Evolutionary conservation across 371 early-diverging fungal genomes (phyloP).

Genomic region (Conidiobolus incongruus): DNA sequence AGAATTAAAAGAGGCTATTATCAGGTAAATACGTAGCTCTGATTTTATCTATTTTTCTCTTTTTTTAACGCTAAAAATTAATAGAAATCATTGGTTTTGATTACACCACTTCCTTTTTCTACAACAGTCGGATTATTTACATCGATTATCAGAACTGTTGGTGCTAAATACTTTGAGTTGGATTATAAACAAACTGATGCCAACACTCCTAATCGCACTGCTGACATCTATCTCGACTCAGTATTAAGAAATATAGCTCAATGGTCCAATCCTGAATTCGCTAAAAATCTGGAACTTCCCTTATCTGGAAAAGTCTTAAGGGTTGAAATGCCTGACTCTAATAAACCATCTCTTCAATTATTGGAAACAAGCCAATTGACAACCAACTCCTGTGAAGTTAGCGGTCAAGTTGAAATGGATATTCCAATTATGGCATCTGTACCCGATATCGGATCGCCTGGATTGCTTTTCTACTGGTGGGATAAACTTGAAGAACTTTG

Average conservation of each 20-base stretch:
- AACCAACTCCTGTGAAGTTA: neutral
- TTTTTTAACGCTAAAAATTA: neutral
- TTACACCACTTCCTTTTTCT: constrained; percentile 37
- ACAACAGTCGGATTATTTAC: constrained; percentile 43
- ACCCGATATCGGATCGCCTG: neutral
- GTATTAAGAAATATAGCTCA: neutral
- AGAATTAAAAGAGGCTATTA: constrained; percentile 74
- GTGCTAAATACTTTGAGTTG: constrained; percentile 19
- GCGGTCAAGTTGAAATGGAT: too few relatives aligned
- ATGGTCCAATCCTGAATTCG: neutral
- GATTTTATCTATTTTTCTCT: constrained; percentile 35
- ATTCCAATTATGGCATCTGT: neutral
- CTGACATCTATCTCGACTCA: neutral
- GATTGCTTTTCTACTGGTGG: constrained; percentile 12
- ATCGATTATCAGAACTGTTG: constrained; percentile 43
- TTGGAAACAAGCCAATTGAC: neutral
- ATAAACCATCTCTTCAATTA: neutral
- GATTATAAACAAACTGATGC: neutral
- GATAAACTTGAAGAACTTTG: constrained; percentile 61
- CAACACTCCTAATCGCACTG: neutral
- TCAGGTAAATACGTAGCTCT: constrained; percentile 70
- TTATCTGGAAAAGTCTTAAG: neutral
- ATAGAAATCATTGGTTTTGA: constrained; percentile 4
- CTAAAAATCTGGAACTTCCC: neutral
- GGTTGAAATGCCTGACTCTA: neutral